Base-by-base conservation (phyloP, 2,329 filamentous ascomycete genomes). In the Neofusicoccum parvum region DNA sequence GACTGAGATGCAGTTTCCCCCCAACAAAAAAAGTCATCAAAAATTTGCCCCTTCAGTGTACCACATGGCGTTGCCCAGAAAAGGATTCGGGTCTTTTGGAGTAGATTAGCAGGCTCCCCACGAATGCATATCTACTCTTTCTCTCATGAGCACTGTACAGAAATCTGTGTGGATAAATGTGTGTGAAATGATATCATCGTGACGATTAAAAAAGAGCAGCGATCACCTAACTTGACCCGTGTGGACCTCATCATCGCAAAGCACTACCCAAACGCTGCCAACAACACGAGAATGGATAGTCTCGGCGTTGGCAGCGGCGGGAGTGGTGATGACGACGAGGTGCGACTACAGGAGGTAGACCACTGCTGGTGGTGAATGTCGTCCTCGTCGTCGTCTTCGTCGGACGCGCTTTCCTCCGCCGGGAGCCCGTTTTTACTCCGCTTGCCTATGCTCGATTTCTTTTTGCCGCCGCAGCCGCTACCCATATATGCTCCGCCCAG, bases 331-430 rank as follows among this genome's bases (percentile, higher is more conserved):
- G 17, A 17, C 17, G 37, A 43, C 20, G 53, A 43, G 54, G 23
- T 15, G 54, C 54, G 36, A 59, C 54, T 20, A 59, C 85, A 88
- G 87, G 86, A 87, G 85, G 85, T 86, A 85, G 83, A 85, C 85
- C 84, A 83, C 83, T 85, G 85, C 82, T 80, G 69, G 72, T 72
- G 81, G 81, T 82, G 86, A 56, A 62, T 50, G 73, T 87, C 87
- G 72, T 90, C 80, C 54, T 80, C 88, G 71, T 90, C 87, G 70
- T 86, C 85, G 65, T 90, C 89, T 73, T 91, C 88, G 65, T 81
- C 78, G 67, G 79, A 77, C 73, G 84, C 86, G 76, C 79, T 80
- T 77, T 86, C 85, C 72, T 87, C 85, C 68, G 84, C 83, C 67
- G 80, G 74, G 69, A 79, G 75, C 58, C 69, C 69, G 65, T 75